Evolutionary conservation across 805 yeast genomes (phyloP).

Genomic region (Myxozyma geophila): DNA sequence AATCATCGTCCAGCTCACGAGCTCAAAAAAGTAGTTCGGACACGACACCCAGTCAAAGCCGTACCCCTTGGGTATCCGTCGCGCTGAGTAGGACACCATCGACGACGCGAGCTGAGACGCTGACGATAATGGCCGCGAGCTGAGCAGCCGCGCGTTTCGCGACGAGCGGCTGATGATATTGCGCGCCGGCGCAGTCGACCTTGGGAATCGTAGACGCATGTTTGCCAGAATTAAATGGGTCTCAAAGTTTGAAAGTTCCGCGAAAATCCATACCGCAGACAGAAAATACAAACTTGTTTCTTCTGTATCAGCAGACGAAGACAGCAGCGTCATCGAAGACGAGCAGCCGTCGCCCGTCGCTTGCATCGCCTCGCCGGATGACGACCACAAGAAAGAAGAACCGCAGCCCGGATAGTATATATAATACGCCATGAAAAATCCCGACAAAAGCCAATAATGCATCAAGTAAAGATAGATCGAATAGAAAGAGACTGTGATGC

Average conservation of each 20-base stretch:
- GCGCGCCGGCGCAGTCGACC: conserved; percentile 3
- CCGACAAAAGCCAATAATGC: conserved; percentile 93
- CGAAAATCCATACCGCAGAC: conserved; percentile 53
- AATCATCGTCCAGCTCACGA: conserved; percentile 71
- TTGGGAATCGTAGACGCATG: conserved; percentile 60
- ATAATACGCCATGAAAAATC: conserved; percentile 60
- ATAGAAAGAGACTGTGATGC: conserved; percentile 87
- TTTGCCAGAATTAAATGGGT: conserved; percentile 67
- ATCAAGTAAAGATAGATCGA: conserved; percentile 83
- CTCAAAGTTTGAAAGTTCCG: conserved; percentile 72
- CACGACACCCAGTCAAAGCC: conserved; percentile 81
- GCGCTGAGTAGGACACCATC: conserved; percentile 47
- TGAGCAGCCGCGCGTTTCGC: background rate
- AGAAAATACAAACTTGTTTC: conserved; percentile 29
- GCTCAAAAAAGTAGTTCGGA: conserved; percentile 93
- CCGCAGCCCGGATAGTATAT: conserved; percentile 50
- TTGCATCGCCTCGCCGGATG: background rate
- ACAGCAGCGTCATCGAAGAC: conserved; percentile 15
- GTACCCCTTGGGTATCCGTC: conserved; percentile 79
- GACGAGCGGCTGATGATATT: background rate
- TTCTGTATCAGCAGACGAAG: conserved; percentile 24
- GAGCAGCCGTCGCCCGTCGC: conserved; percentile 14
- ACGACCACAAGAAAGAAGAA: background rate
- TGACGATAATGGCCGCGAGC: background rate
- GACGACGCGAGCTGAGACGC: conserved; percentile 18